A percentile compares a stretch with the other conserved stretches of the same genome.
phyloP scores from a whole-genome alignment of 352 stramenopile species.

The Discostella stelligera region DNA sequence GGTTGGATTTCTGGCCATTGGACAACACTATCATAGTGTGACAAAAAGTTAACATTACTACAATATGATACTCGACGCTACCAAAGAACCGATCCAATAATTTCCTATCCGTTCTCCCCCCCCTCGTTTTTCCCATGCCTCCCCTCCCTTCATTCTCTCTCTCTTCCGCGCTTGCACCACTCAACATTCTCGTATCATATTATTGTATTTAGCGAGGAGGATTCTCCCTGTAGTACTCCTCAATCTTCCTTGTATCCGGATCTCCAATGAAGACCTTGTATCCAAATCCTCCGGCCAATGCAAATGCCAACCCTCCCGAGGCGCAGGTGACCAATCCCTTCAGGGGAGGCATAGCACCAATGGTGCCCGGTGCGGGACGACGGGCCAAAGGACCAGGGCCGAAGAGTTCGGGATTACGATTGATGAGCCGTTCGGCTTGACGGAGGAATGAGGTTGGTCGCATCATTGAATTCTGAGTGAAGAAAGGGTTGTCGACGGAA shows the following conservation, averaged over 20 bases:
- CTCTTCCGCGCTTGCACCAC: neutral
- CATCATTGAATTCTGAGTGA: constrained; percentile 2
- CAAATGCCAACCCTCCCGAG: constrained; percentile 58
- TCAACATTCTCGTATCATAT: neutral
- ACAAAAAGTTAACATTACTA: too few relatives aligned
- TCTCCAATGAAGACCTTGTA: constrained; percentile 69
- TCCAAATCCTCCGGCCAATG: constrained; percentile 45
- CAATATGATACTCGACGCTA: too few relatives aligned
- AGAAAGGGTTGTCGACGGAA: neutral
- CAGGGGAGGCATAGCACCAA: constrained; percentile 58
- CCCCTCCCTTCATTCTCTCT: neutral
- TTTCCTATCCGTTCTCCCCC: too few relatives aligned
- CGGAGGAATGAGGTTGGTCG: constrained; percentile 16
- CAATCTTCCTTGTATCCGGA: constrained; percentile 55
- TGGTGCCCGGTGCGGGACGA: constrained; percentile 32
- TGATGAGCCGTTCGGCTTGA: constrained; percentile 61
- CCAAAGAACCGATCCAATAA: too few relatives aligned
- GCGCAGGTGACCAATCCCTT: constrained; percentile 62
- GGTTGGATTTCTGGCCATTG: too few relatives aligned
- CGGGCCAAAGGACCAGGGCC: constrained; percentile 67
- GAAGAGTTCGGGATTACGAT: constrained; percentile 69
- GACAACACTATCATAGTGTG: too few relatives aligned
- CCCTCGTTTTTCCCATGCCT: too few relatives aligned
- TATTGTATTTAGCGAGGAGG: constrained; percentile 57
- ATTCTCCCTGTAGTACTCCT: constrained; percentile 80